Evolutionary conservation across 176 grass and related monocot species (phyloP).

Genomic region (Phragmites australis): DNA sequence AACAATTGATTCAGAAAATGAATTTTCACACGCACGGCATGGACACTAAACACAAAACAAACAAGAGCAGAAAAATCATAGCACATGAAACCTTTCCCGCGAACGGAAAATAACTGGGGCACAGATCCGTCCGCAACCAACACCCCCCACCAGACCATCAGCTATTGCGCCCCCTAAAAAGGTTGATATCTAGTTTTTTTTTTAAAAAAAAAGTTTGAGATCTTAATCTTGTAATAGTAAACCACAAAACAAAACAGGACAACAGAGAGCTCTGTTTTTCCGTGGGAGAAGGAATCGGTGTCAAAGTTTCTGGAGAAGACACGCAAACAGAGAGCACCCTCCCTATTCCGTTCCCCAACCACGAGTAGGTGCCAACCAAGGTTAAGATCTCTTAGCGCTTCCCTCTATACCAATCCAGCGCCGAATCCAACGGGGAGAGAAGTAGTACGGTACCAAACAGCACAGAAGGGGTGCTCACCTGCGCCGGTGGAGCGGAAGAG

Average conservation of each 20-base stretch:
- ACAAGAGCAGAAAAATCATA: too few species aligned
- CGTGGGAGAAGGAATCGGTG: not conserved
- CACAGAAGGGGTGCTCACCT: constrained; percentile 4
- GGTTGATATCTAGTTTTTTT: too few species aligned
- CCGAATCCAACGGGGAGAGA: not conserved
- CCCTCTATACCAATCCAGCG: not conserved
- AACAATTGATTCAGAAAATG: not conserved
- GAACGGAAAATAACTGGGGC: not conserved
- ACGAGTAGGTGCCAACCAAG: not conserved
- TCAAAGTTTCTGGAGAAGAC: not conserved
- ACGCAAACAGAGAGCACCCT: not conserved
- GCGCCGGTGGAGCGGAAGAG: not conserved
- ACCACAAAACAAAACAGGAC: not conserved
- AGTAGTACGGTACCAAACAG: too few species aligned
- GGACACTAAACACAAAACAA: not conserved
- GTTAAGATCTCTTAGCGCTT: not conserved
- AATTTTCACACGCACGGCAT: not conserved
- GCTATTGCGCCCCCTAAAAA: not conserved
- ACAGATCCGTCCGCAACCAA: constrained; percentile 22
- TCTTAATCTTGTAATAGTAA: not conserved
- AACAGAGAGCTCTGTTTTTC: not conserved
- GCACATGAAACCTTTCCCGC: not conserved
- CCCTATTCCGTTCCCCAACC: not conserved
- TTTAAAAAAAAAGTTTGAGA: not conserved
- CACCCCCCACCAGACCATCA: not conserved